These are phyloP conservation scores for Neonectria ditissima DNA, from an alignment of 2,329 filamentous ascomycete genomes.

Conservation along the genomic window DNA sequence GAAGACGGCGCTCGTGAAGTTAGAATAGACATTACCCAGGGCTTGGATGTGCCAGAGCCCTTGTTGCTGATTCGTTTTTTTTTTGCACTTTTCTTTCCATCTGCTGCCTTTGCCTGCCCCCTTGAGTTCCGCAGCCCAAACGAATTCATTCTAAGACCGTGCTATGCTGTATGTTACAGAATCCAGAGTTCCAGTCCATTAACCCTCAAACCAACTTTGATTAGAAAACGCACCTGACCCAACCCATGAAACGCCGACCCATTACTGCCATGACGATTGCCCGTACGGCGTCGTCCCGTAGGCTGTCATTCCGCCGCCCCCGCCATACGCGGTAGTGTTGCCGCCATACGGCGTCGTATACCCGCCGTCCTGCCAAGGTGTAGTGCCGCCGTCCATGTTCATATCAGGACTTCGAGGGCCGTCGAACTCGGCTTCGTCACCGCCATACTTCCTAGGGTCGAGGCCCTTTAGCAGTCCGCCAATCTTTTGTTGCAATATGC, in stretches of 20 bases:
- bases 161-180: constrained; percentile 44
- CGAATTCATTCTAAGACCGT: constrained; percentile 43
- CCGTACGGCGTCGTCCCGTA: constrained; percentile 70
- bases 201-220: constrained; percentile 35
- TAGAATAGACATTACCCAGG: constrained; percentile 11
- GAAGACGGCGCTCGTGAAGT: neutral
- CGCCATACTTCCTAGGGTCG: constrained; percentile 62
- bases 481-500: constrained; percentile 89
- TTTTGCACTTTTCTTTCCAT: constrained; percentile 10
- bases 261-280: constrained; percentile 62
- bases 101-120: neutral
- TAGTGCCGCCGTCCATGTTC: constrained; percentile 68
- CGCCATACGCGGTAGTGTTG: constrained; percentile 75
- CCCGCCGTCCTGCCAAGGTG: constrained; percentile 71
- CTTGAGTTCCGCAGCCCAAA: constrained; percentile 23
- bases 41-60: constrained; percentile 15
- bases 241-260: constrained; percentile 41
- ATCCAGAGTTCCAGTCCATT: constrained; percentile 30
- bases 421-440: constrained; percentile 69
- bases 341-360: constrained; percentile 75
- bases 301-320: constrained; percentile 69
- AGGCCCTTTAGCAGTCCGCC: constrained; percentile 77
- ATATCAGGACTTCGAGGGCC: constrained; percentile 75
- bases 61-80: constrained; percentile 9
- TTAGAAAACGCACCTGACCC: constrained; percentile 34